Evolutionary conservation across 805 yeast genomes (phyloP), one percentile per base, ranked within the genome.

Genomic region (Candida ortonii): DNA sequence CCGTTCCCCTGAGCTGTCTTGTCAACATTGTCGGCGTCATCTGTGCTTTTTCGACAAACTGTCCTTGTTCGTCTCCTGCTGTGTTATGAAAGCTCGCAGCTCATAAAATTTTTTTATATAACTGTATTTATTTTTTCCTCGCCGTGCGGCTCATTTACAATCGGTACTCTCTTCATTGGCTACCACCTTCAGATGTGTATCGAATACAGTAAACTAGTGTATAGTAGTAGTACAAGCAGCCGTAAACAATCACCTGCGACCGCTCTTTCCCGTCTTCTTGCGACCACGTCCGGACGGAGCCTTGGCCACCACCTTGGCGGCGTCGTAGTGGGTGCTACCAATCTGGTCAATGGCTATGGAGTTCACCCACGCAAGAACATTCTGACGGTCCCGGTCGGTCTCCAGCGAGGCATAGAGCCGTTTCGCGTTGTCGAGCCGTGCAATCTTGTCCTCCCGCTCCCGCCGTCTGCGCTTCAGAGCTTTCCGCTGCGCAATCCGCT

Each of bases 301-400:
- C 24, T 43, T 45, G 2, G 39, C 33, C 34, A 38, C 46, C 25
- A 31, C 39, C 17, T 43, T 47, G 2, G 57, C 55, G 2, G 84
- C 84, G 11, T 76, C 83, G 41, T 73, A 78, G 39, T 78, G 75
- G 0, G 70, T 59, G 39, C 67, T 65, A 4, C 77, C 84, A 11
- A 66, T 57, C 25, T 56, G 53, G 9, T 75, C 80, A 11, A 70
- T 44, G 1, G 85, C 84, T 12, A 67, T 59, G 7, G 76, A 67
- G 47, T 80, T 80, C 16, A 76, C 78, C 85, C 86, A 80, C 37
- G 73, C 76, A 3, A 68, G 50, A 20, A 77, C 75, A 33, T 79
- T 57, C 14, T 63, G 61, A 32, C 62, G 49, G 38, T 66, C 75
- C 34, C 70, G 61, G 15, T 69, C 67, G 10, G 59, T 52, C 28